A percentile compares a stretch with the other conserved stretches of the same genome.
phyloP scores from a whole-genome alignment of 2,329 filamentous ascomycete species.

The Dactylellina cionopaga region DNA sequence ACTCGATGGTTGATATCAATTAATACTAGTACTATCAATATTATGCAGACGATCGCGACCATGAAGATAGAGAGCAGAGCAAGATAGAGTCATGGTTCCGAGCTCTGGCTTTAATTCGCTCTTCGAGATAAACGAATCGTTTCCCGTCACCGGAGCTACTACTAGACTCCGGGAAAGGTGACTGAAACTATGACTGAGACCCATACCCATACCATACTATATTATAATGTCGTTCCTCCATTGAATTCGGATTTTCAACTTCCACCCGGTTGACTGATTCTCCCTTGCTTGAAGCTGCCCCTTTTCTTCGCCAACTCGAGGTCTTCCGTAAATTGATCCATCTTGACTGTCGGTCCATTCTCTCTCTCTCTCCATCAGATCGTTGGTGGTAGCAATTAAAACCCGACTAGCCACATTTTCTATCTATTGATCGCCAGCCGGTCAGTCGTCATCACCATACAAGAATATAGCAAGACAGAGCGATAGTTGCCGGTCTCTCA shows the following conservation, averaged over 20 bases:
- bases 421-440: too few relatives aligned
- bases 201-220: neutral
- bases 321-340: too few relatives aligned
- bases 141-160: slow-evolving; percentile 4
- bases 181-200: neutral
- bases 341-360: too few relatives aligned
- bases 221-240: neutral
- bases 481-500: too few relatives aligned
- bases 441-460: too few relatives aligned
- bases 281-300: too few relatives aligned
- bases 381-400: too few relatives aligned
- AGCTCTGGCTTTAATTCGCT: slow-evolving; percentile 35
- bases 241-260: neutral
- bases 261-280: too few relatives aligned
- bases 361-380: too few relatives aligned
- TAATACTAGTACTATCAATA: slow-evolving; percentile 17
- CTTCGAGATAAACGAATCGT: slow-evolving; percentile 28
- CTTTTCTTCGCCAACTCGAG: too few relatives aligned
- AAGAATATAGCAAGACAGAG: too few relatives aligned
- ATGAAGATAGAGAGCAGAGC: slow-evolving; percentile 11
- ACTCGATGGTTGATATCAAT: neutral
- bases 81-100: slow-evolving; percentile 36
- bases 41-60: slow-evolving; percentile 41
- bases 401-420: too few relatives aligned
- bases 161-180: neutral